Evolutionary conservation across 768 basidiomycete species (phyloP), one percentile per base, ranked within the genome.

Genomic region (Mycena indigotica): DNA sequence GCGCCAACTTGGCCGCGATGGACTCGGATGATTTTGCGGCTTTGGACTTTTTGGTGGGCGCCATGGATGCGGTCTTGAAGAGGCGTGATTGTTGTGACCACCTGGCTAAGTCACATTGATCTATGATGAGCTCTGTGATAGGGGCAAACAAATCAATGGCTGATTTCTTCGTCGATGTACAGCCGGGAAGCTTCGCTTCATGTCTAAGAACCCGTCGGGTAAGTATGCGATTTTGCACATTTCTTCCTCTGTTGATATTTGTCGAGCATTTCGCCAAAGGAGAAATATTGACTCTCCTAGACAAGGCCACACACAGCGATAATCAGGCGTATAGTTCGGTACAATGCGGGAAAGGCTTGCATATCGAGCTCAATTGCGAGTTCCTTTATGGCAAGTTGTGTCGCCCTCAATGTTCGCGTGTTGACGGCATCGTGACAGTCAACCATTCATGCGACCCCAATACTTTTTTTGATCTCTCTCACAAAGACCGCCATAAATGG

Each of bases 11-110:
- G 67, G 95, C 85, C 66, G 93, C 80, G 77, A 98, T 95, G 67
- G 91, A 94, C 82, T 97, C 95, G 69, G 87, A 89, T 66, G 87
- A 88, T 81, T 97, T 98, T 70, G 93, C 72, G 32, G 95, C 83
- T 80, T 97, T 98, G 70, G 91, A 90, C 80, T 95, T 97, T 79
- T 95, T 96, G 66, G 89, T 87, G 66, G 93, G 91, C 70, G 95
- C 93, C 94, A 97, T 48, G 46, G 46, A 28, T n/a, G n/a, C n/a
- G 54, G 53, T 61, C 48, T 45, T 62, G 59, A 53, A 24, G 53
- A 55, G n/a, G n/a, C n/a, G n/a, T n/a, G n/a, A n/a, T n/a, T 16
- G 21, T 16, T 8, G 21, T 44, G 41, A 5, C 41, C 5, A 8
- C 15, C 41, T 44, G 21, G 41, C 41, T 44, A 16, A 19, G 32